Conservation (phyloP, 306 rosid genomes). For the Lotus japonicus region DNA sequence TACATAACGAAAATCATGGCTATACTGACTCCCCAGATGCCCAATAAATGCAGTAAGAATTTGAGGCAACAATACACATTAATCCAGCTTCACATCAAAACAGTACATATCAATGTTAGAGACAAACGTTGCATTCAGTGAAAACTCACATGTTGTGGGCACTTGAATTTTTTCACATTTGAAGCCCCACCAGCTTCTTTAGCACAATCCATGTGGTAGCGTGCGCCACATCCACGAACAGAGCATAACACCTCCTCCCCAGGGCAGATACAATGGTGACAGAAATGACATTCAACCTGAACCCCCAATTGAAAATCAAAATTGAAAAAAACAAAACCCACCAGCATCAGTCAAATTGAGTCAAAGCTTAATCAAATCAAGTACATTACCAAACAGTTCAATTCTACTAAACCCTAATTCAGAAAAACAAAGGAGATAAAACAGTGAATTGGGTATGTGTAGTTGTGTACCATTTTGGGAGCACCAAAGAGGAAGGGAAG, state of each 20-base stretch:
- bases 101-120: not conserved
- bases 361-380: not conserved
- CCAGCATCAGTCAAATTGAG: not conserved
- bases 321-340: no score
- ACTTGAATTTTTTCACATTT: slow-evolving; percentile 63
- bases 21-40: not conserved
- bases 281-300: slow-evolving; percentile 59
- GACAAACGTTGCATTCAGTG: not conserved
- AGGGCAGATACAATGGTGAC: slow-evolving; percentile 41
- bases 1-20: not conserved
- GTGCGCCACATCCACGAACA: slow-evolving; percentile 58
- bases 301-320: not conserved
- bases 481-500: slow-evolving; percentile 66
- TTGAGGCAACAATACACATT: no score
- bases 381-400: not conserved
- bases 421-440: not conserved
- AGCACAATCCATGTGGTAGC: slow-evolving; percentile 56
- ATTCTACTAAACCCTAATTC: not conserved
- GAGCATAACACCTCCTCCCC: slow-evolving; percentile 55
- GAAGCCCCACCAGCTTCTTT: slow-evolving; percentile 39
- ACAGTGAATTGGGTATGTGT: not conserved
- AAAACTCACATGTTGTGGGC: slow-evolving; percentile 74
- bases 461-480: slow-evolving; percentile 44
- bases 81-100: no score
- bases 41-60: not conserved